These are phyloP conservation scores for Cladosporium austrohemisphaericum DNA, from an alignment of 2,329 filamentous ascomycete species.

Conservation along the genomic window DNA sequence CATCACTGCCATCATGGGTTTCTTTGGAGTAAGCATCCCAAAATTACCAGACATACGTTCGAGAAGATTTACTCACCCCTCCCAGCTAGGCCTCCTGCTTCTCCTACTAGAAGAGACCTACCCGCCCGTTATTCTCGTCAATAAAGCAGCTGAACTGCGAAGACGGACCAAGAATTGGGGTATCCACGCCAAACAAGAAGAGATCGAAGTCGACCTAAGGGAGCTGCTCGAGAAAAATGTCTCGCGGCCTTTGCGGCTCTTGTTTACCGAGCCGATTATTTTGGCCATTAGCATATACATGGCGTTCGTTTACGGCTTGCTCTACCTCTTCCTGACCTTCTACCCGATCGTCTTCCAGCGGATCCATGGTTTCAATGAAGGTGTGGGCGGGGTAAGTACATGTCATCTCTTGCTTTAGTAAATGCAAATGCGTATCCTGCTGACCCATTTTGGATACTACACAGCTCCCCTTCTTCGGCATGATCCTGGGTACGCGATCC, in stretches of 20 bases:
- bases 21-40: constrained; percentile 21
- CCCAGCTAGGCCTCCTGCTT: constrained; percentile 22
- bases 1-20: constrained; percentile 42
- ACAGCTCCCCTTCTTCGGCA: constrained; percentile 42
- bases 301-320: constrained; percentile 44
- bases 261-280: constrained; percentile 46
- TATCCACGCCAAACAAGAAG: constrained; percentile 34
- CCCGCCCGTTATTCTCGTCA: constrained; percentile 38
- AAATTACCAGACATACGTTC: not conserved
- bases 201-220: constrained; percentile 38
- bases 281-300: constrained; percentile 37
- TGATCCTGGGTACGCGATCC: constrained; percentile 22
- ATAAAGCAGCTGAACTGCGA: constrained; percentile 38
- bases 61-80: not conserved
- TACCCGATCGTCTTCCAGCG: constrained; percentile 45
- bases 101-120: constrained; percentile 42
- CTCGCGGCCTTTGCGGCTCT: constrained; percentile 40
- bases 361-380: constrained; percentile 39
- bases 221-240: constrained; percentile 41
- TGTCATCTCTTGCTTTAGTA: not conserved
- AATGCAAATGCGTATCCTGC: not conserved
- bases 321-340: constrained; percentile 45
- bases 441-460: not conserved
- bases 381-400: constrained; percentile 33
- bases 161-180: constrained; percentile 39